Evolutionary conservation across 75 land plant species (phyloP), one percentile per base, ranked within the genome.

Genomic region (Selaginella tamariscina): DNA sequence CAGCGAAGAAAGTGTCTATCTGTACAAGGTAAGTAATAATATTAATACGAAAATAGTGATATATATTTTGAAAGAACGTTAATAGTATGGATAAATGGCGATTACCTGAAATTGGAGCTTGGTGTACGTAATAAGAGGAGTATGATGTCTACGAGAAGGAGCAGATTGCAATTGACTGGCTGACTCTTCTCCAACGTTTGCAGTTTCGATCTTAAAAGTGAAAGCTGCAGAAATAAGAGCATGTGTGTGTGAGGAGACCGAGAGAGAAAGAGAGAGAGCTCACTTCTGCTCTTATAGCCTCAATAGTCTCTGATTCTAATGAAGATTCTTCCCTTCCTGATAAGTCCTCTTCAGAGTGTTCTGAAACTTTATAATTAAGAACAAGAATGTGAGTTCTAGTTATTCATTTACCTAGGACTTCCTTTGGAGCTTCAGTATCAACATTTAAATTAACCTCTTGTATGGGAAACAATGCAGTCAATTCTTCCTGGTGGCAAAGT

Each of bases 1-100:
- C 98, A 39, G 98, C 98, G 82, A 83, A 89, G 44, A 94, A 94
- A 21, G 98, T 94, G 71, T 94, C 98, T 60, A 94, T 96, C 96
- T 94, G 86, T 30, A 24, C 5, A 65, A 28, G 1, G 31, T 21
- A 11, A 32, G 69, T 32, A n/a, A 28, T 54, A 56, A 9, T 9
- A 15, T 9, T 60, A 60, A 9, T 24, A 60, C 18, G 8, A 9
- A n/a, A 60, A 60, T 9, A 60, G 23, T n/a, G 9, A 60, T 9
- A 65, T 65, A n/a, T 27, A 26, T 39, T 11, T 49, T 63, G 28
- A 74, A 64, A 32, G 28, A 77, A 31, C 2, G 0, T 63, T 69
- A 8, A 31, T 23, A 59, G 54, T 15, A 63, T 23, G 39, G 62
- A 24, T 23, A 31, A 59, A 24, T 9, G 26, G 0, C 8, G 26